Conservation (phyloP, 257 asterid species). For the Nicotiana otophora region DNA sequence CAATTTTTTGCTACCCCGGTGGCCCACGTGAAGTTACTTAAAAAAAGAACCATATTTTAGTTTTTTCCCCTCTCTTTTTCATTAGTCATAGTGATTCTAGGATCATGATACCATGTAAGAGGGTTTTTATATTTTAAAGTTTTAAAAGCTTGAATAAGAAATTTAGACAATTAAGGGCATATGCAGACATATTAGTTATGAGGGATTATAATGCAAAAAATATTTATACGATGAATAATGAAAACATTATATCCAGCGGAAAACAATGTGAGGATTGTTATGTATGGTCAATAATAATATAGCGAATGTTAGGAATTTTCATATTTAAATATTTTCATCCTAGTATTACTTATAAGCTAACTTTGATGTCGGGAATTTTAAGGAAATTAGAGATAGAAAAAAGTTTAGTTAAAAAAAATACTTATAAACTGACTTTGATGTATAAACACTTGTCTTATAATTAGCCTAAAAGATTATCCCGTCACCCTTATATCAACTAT, state of each 20-base stretch:
- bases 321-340: not conserved
- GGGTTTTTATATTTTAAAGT: not conserved
- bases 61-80: no score
- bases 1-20: not conserved
- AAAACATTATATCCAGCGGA: not conserved
- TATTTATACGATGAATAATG: not conserved
- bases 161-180: not conserved
- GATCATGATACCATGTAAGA: not conserved
- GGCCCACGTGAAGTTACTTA: not conserved
- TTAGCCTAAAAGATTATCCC: not conserved
- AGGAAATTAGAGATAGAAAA: no score
- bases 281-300: not conserved
- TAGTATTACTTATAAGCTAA: not conserved
- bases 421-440: not conserved
- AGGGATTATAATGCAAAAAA: not conserved
- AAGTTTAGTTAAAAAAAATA: no score
- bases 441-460: no score
- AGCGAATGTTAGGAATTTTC: not conserved
- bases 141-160: not conserved
- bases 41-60: not conserved
- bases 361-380: no score
- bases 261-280: not conserved
- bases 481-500: not conserved
- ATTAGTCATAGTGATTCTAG: not conserved
- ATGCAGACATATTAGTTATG: not conserved